These are phyloP conservation scores for Fusarium nelsonii DNA, from an alignment of 2,329 filamentous ascomycete species.

Conservation along the genomic window DNA sequence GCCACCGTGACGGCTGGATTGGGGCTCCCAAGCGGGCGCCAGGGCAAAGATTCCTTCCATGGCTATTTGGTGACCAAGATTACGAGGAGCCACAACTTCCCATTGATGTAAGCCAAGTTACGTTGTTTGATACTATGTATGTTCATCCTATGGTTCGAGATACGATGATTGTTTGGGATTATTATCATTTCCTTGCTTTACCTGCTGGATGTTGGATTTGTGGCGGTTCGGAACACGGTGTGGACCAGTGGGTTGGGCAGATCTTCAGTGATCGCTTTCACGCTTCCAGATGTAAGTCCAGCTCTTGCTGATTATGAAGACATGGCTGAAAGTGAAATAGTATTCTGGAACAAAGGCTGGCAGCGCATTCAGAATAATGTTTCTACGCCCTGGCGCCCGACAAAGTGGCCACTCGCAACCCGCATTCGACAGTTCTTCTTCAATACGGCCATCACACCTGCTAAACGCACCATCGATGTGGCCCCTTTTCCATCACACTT, in stretches of 20 bases:
- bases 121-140: conserved; percentile 30
- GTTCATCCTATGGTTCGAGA: conserved; percentile 27
- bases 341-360: conserved; percentile 5
- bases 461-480: background rate
- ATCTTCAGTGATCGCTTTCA: conserved; percentile 8
- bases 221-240: conserved; percentile 2
- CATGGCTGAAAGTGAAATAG: background rate
- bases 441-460: background rate
- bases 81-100: background rate
- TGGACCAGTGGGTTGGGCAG: conserved; percentile 37
- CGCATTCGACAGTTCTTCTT: conserved; percentile 2
- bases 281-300: background rate
- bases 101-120: conserved; percentile 18
- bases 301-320: fast-evolving
- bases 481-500: background rate
- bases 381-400: background rate
- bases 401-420: background rate
- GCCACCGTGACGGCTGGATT: conserved; percentile 11
- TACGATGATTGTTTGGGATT: conserved; percentile 30
- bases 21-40: background rate
- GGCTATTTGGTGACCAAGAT: background rate
- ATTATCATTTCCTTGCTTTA: conserved; percentile 18
- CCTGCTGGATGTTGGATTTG: background rate
- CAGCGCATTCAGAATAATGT: background rate
- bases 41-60: background rate